A percentile compares a stretch with the other conserved stretches of the same genome.
phyloP scores from a whole-genome alignment of 441 rosid species.

The Gossypium aridum region DNA sequence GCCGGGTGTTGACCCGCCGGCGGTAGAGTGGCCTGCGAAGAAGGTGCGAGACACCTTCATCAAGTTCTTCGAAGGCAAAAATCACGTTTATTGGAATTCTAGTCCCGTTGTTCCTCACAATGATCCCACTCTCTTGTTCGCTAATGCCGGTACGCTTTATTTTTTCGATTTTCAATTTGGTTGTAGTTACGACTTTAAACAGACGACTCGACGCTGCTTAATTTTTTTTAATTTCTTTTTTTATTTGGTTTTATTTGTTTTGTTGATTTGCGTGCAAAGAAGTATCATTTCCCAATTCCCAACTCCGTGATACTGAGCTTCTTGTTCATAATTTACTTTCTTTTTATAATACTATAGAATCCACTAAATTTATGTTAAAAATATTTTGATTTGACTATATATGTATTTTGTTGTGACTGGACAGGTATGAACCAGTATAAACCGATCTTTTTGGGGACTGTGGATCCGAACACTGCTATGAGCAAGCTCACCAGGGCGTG shows the following conservation, averaged over 20 bases:
- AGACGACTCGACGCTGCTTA: background rate
- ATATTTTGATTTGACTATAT: background rate
- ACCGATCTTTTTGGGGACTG: slow-evolving; percentile 89
- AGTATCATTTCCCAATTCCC: background rate
- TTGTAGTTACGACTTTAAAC: background rate
- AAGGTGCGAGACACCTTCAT: slow-evolving; percentile 76
- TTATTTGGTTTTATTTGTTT: background rate
- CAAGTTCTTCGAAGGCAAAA: slow-evolving; percentile 56
- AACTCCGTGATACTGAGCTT: background rate
- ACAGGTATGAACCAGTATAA: slow-evolving; percentile 94
- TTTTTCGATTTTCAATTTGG: background rate
- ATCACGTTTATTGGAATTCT: slow-evolving; percentile 73
- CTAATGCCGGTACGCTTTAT: slow-evolving; percentile 64
- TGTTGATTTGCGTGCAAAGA: background rate
- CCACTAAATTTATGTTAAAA: background rate
- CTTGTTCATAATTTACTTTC: background rate
- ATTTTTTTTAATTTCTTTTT: background rate
- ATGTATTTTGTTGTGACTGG: background rate
- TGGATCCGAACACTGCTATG: slow-evolving; percentile 69
- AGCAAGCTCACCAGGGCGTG: slow-evolving; percentile 75
- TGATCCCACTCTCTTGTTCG: slow-evolving; percentile 90
- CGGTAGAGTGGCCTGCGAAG: slow-evolving; percentile 65
- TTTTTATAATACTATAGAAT: background rate
- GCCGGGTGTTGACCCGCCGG: slow-evolving; percentile 45
- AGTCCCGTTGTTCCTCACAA: slow-evolving; percentile 90